Evolutionary conservation across 306 rosid species (phyloP).

Genomic region (Albizia julibrissin): DNA sequence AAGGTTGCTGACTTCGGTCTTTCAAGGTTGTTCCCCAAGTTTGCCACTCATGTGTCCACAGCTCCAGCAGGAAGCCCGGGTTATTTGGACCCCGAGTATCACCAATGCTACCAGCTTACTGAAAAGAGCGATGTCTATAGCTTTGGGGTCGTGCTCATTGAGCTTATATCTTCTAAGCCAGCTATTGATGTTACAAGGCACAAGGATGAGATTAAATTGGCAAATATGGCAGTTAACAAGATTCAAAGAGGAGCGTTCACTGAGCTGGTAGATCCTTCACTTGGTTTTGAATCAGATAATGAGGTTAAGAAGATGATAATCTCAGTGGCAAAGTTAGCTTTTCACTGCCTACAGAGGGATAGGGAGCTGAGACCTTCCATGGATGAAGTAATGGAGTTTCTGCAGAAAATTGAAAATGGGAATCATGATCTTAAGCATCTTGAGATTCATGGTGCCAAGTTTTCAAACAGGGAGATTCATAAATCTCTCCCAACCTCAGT

Average conservation of each 20-base stretch:
- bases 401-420: constrained; percentile 45
- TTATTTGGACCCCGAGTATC: constrained; percentile 74
- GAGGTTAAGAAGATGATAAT: constrained; percentile 49
- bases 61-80: constrained; percentile 87
- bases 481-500: constrained; percentile 36
- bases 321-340: constrained; percentile 66
- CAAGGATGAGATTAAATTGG: constrained; percentile 64
- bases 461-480: background rate
- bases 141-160: constrained; percentile 72
- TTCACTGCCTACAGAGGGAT: constrained; percentile 67
- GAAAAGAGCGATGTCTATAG: constrained; percentile 80
- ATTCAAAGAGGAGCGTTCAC: constrained; percentile 41
- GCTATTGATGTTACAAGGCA: constrained; percentile 64
- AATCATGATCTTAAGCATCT: constrained; percentile 30
- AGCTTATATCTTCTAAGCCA: constrained; percentile 67
- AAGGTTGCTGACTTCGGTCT: constrained; percentile 88
- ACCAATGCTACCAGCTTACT: constrained; percentile 62
- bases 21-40: constrained; percentile 58
- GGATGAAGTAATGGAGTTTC: constrained; percentile 54
- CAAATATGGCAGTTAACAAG: constrained; percentile 50
- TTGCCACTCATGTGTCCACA: constrained; percentile 72
- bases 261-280: constrained; percentile 59
- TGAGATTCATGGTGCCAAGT: background rate
- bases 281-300: constrained; percentile 56
- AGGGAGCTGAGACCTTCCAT: constrained; percentile 71